A percentile compares a stretch with the other conserved stretches of the same genome.
These are phyloP conservation scores for Apophysomyces variabilis DNA, from an alignment of 371 early-diverging fungal species.

Conservation along the genomic window DNA sequence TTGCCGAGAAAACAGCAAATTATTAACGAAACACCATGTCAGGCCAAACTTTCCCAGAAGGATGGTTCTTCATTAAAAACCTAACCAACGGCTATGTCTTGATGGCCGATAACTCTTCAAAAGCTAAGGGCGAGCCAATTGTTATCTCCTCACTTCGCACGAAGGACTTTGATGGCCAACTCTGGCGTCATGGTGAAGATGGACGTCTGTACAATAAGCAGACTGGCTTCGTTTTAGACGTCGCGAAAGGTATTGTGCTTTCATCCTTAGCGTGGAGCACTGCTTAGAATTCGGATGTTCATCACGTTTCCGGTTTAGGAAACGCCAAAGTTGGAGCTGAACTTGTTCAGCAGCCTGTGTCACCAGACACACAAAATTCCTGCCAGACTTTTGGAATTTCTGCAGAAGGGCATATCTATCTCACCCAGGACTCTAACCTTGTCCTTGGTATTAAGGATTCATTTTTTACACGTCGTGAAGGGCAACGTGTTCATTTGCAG, in stretches of 20 bases:
- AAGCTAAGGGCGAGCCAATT: conserved; percentile 35
- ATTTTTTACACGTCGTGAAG: conserved; percentile 52
- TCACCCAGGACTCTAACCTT: conserved; percentile 43
- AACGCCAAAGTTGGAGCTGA: conserved; percentile 51
- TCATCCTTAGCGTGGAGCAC: background rate
- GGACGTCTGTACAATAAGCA: conserved; percentile 62
- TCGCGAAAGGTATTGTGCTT: conserved; percentile 52
- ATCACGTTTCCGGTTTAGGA: conserved; percentile 28
- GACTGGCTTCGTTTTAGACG: conserved; percentile 59
- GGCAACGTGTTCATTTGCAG: conserved; percentile 52
- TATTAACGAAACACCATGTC: background rate
- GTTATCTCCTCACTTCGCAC: conserved; percentile 46
- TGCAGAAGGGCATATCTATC: conserved; percentile 48
- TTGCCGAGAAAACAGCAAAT: background rate
- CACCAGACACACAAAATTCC: conserved; percentile 31
- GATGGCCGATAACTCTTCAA: conserved; percentile 42
- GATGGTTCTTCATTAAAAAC: conserved; percentile 69
- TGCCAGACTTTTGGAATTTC: conserved; percentile 43
- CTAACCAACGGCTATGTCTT: conserved; percentile 55
- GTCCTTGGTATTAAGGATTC: conserved; percentile 60
- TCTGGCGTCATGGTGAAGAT: conserved; percentile 60
- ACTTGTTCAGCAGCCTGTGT: conserved; percentile 48
- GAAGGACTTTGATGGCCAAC: conserved; percentile 45
- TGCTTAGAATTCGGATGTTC: background rate
- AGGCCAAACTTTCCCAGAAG: conserved; percentile 44